Evolutionary conservation across 2,329 filamentous ascomycete species (phyloP), one percentile per base, ranked within the genome.

Genomic region (Chrysoporthe austroafricana): DNA sequence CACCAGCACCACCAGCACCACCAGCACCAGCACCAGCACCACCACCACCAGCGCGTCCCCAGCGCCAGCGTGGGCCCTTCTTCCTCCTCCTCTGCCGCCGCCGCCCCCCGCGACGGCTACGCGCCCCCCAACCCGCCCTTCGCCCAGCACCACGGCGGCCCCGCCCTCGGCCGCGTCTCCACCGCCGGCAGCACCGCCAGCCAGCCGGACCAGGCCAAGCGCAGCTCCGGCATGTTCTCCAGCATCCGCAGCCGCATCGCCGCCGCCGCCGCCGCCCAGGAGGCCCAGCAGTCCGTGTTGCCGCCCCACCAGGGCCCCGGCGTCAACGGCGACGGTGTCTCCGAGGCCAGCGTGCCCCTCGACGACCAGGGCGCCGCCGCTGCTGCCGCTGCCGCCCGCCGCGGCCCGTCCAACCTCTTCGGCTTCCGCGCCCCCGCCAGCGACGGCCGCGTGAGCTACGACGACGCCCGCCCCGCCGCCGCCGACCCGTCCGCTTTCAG

Each of bases 221-320:
- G 77, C 39, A 80, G 78, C 66, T 83, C 80, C 13, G 81, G 77
- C 26, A 74, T 87, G n/a, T 83, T 88, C 70, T 86, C 84, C 70
- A 83, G 85, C 18, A 77, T 86, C 63, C 81, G 84, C 3, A 81
- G 79, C 63, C 80, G 80, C 64, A 76, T 85, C 56, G 74, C n/a
- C 48, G 44, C 13, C 44, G 6, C 44, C 44, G 4, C 44, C 44
- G 26, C 54, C 52, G 34, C 21, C 9, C 52, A n/a, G 44, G 2
- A 18, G 44, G 44, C 26, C 26, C 26, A 26, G 26, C 26, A 26
- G 26, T 26, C 26, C 26, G 26, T 26, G 26, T 26, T 26, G 26
- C 26, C 26, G 26, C 26, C 26, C 26, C 26, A 26, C 26, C 54
- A 73, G 64, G 72, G 58, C 2, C 60, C 58, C 16, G 70, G 71